Base-by-base conservation (phyloP, 441 rosid genomes). In the Melastoma candidum region DNA sequence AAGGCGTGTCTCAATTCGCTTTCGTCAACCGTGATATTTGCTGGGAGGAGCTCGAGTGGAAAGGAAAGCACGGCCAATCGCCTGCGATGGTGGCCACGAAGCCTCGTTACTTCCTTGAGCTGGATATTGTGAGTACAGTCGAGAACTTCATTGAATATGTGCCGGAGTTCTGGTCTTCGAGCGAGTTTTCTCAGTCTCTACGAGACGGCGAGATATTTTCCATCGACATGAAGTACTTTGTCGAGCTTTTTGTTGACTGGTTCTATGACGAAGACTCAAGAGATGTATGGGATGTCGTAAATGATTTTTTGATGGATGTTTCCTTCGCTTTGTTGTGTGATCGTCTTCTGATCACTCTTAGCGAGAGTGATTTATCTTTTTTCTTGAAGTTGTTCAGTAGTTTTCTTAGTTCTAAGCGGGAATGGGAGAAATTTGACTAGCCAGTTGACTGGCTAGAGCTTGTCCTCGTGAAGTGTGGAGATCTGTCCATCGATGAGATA, bases 41-140 rank as follows among this genome's bases (percentile, higher is more conserved):
- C 58, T 92, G 97, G 97, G 98, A 82, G 55, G 98, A 84, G 75
- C 93, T 92, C 46, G 87, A 83, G 54, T 92, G 97, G 98, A 81
- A 76, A 52, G 95, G 98, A 36, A 92, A 85, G 56, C 97, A 92
- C 44, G 98, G 98, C 27, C 98, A 92, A 46, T 88, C 98, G 1
- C 97, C 98, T 53, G 98, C 92, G 1, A 75, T 85, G 71, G 92
- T 92, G 56, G 97, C 97, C 2, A 85, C 97, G 0, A 92, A 88
- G 80, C 97, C 98, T 27, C 94, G 79, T 75, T 92, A 88, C 62
- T 78, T 92, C 72, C 94, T 85, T 44, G 97, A 92, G 72, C 68
- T 92, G 62, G 92, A 92, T 75, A 71, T 88, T 46, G 76, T 68
- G 47, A 65, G 68, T 36, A 88, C 94, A 1, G 71, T 92, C 3